Conservation (phyloP, 352 stramenopile genomes). For the Pseudoperonospora humuli region DNA sequence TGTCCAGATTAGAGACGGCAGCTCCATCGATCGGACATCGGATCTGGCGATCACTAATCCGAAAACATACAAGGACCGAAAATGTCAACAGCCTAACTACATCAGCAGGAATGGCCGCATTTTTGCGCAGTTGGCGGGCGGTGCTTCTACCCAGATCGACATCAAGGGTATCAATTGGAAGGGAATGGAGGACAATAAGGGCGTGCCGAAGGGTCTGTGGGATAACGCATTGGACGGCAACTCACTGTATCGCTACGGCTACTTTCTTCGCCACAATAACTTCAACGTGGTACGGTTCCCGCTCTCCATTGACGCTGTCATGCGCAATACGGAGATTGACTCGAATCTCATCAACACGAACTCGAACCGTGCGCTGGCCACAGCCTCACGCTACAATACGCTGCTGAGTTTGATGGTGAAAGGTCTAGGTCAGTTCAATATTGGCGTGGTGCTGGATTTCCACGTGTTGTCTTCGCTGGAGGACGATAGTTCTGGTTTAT, state of each 20-base stretch:
- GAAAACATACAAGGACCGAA: slow-evolving; percentile 53
- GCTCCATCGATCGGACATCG: slow-evolving; percentile 29
- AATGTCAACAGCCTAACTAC: slow-evolving; percentile 79
- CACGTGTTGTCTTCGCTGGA: slow-evolving; percentile 51
- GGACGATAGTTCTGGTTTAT: slow-evolving; percentile 43
- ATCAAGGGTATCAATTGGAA: slow-evolving; percentile 86
- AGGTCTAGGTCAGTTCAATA: slow-evolving; percentile 64
- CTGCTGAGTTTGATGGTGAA: slow-evolving; percentile 53
- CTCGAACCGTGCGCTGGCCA: slow-evolving; percentile 64
- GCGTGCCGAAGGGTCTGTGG: slow-evolving; percentile 71
- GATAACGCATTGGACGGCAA: slow-evolving; percentile 73
- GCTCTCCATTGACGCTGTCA: slow-evolving; percentile 59
- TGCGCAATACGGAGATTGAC: slow-evolving; percentile 58
- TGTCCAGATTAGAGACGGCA: slow-evolving; percentile 59
- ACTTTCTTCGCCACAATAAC: slow-evolving; percentile 69
- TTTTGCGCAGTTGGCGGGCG: slow-evolving; percentile 42
- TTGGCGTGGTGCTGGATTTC: slow-evolving; percentile 77
- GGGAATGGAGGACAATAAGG: slow-evolving; percentile 66
- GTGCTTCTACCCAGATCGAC: slow-evolving; percentile 54
- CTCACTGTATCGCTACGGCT: slow-evolving; percentile 64
- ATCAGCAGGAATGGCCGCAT: slow-evolving; percentile 73
- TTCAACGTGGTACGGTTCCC: slow-evolving; percentile 78
- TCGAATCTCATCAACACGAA: slow-evolving; percentile 75
- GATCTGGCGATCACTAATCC: slow-evolving; percentile 64
- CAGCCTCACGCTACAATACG: slow-evolving; percentile 56